phyloP scores from a whole-genome alignment of 78 protist species.

The Protostelium mycophagum region DNA sequence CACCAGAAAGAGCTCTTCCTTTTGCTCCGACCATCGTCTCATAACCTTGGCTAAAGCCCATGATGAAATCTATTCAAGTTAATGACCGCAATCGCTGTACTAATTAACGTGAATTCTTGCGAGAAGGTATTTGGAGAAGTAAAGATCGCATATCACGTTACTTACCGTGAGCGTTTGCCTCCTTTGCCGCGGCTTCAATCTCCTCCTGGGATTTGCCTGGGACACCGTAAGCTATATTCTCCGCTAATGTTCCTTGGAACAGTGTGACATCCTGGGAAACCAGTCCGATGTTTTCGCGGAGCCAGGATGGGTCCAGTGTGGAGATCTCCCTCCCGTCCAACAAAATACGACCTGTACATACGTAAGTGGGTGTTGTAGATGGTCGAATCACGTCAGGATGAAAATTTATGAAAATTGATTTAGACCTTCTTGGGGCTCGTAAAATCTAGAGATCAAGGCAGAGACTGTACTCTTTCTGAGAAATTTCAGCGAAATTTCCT shows the following conservation, averaged over 20 bases:
- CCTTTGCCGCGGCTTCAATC: conserved; percentile 71
- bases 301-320: conserved; percentile 40
- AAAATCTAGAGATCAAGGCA: conserved; percentile 67
- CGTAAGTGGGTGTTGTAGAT: too few species aligned
- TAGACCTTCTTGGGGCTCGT: conserved; percentile 37
- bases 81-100: too few species aligned
- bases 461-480: neutral
- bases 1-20: conserved; percentile 83
- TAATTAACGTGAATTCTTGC: too few species aligned
- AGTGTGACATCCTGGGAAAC: conserved; percentile 83
- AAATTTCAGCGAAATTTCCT: neutral
- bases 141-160: neutral
- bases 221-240: conserved; percentile 83
- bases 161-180: conserved; percentile 86
- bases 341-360: conserved; percentile 44
- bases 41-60: conserved; percentile 65
- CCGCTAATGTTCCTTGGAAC: conserved; percentile 70
- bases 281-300: conserved; percentile 66
- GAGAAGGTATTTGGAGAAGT: too few species aligned
- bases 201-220: conserved; percentile 63
- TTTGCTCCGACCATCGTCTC: conserved; percentile 79
- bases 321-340: conserved; percentile 71
- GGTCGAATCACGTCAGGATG: neutral
- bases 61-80: conserved; percentile 75
- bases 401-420: too few species aligned